Base-by-base conservation (phyloP, 768 basidiomycete species). In the Sarcodon sp. region DNA sequence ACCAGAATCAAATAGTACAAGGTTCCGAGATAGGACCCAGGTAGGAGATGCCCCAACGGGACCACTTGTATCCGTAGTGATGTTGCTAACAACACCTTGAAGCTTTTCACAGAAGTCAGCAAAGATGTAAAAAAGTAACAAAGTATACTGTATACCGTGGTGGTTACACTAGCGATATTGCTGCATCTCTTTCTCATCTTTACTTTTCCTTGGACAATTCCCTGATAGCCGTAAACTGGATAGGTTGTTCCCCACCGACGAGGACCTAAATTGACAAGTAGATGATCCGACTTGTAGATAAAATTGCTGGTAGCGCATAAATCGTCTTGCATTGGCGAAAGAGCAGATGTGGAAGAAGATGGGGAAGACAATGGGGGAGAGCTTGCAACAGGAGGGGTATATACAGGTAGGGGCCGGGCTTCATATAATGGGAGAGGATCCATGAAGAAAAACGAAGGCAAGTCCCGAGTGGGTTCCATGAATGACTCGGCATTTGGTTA, bases 181-280 rank as follows among this genome's bases (percentile, higher is more conserved):
- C 61, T 60, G 47, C 63, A 64, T 18, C 61, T 57, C 37, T 62
- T 61, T 15, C 51, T 57, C 47, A 74, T 61, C 16, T 51, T 55
- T 3, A 73, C 50, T 21, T 58, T 50, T 13, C 72, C 73, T 34
- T 69, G 64, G n/a, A 73, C 63, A 13, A 56, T 55, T 7, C 65
- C 68, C 27, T 67, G 61, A 35, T 62, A 54, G 18, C 73, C 73
- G 54, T 72, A 75, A 13, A 63, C 61, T 8, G 73, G 71, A 18
- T 62, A 55, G 41, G 56, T 53, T 3, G 67, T 56, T 12, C 63
- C 64, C 65, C 66, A 69, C 13, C 62, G 58, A 38, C 66, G 65
- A 31, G 60, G 60, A 10, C 70, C 69, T 21, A 74, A 57, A 54
- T 68, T 68, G 31, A 72, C 55, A 31, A 59, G 60, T 51, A 72